These are phyloP conservation scores for Tolypocladium guangdongense DNA, from an alignment of 2,329 filamentous ascomycete species.

Conservation along the genomic window DNA sequence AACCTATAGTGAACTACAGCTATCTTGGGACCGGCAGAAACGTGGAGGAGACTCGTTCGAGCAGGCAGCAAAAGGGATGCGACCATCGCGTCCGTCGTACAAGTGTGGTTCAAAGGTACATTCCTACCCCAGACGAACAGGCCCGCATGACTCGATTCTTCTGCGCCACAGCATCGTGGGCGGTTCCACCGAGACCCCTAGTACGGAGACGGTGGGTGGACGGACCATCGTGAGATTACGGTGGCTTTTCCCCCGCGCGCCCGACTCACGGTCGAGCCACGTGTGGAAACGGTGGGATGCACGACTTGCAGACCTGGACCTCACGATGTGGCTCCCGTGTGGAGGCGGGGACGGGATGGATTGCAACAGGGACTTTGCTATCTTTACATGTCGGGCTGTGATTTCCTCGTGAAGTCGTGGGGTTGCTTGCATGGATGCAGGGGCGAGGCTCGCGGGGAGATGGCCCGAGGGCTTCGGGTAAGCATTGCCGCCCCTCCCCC, in stretches of 20 bases:
- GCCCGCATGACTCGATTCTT: neutral
- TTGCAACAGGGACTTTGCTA: neutral
- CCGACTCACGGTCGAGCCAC: neutral
- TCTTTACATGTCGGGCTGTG: no score
- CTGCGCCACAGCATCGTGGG: neutral
- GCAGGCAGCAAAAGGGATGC: no score
- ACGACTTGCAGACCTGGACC: neutral
- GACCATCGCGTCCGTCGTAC: no score
- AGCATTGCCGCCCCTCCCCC: neutral
- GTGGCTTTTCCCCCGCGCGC: neutral
- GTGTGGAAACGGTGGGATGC: neutral
- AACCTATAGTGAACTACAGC: no score
- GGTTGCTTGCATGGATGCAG: neutral
- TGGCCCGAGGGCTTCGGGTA: neutral
- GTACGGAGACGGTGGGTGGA: neutral
- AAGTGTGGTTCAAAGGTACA: no score
- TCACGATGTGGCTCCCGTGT: neutral
- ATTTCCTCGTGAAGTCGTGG: neutral
- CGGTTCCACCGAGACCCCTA: neutral
- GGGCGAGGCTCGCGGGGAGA: neutral
- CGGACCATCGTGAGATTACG: neutral
- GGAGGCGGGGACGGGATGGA: no score
- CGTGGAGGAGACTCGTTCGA: no score
- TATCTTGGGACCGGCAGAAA: no score
- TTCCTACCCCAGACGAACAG: neutral